These are phyloP conservation scores for Pistacia integerrima DNA, from an alignment of 345 rosid species.

Conservation along the genomic window DNA sequence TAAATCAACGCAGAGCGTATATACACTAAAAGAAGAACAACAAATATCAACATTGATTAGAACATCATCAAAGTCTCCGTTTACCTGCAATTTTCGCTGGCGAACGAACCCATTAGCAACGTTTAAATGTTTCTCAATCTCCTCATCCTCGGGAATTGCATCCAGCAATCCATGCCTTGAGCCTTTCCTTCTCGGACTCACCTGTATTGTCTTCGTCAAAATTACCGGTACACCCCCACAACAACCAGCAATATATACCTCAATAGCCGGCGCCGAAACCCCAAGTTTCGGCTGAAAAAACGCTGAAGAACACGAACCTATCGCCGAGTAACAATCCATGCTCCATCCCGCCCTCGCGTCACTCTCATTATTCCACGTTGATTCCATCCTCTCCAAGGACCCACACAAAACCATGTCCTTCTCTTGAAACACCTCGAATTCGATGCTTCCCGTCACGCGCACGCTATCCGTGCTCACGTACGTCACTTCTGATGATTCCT, in stretches of 20 bases:
- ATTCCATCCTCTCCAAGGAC: conserved; percentile 73
- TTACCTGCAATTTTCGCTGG: conserved; percentile 59
- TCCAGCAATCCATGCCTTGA: conserved; percentile 57
- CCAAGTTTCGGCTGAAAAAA: conserved; percentile 66
- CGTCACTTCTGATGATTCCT: conserved; percentile 81
- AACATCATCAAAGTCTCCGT: not conserved
- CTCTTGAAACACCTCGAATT: conserved; percentile 72
- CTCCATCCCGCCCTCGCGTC: conserved; percentile 73
- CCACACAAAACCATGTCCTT: conserved; percentile 71
- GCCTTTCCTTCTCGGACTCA: conserved; percentile 67
- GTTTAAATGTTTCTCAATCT: conserved; percentile 52
- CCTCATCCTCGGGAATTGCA: conserved; percentile 91
- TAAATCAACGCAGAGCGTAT: not conserved
- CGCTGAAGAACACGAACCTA: conserved; percentile 42
- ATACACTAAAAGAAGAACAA: not conserved
- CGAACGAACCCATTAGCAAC: conserved; percentile 34
- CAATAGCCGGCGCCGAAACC: conserved; percentile 66
- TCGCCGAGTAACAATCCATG: conserved; percentile 72
- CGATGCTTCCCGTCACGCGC: conserved; percentile 72
- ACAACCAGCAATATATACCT: conserved; percentile 89
- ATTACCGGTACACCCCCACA: conserved; percentile 87
- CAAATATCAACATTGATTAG: not conserved
- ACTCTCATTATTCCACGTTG: conserved; percentile 51
- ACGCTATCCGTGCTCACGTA: conserved; percentile 85
- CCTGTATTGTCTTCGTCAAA: conserved; percentile 73